These are phyloP conservation scores for Solanum chilense DNA, from an alignment of 257 asterid species.

Conservation along the genomic window DNA sequence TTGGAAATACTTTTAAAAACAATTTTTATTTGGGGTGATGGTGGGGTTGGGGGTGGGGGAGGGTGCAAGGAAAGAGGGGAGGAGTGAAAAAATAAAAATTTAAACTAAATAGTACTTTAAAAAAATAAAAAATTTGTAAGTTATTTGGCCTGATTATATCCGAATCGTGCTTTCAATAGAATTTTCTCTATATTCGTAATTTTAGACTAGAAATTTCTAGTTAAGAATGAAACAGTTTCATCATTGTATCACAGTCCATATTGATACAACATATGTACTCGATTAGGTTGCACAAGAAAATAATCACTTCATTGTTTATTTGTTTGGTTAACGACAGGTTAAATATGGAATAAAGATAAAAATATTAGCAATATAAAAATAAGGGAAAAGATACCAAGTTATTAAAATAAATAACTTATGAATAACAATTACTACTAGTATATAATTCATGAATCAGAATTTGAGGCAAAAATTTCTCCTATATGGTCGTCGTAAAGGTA, in stretches of 20 bases:
- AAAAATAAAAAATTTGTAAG: too few relatives aligned
- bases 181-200: accelerated
- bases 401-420: neutral
- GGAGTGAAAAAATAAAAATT: too few relatives aligned
- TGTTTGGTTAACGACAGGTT: neutral
- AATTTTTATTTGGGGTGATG: too few relatives aligned
- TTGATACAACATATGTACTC: neutral
- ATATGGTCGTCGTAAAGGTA: neutral
- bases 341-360: neutral
- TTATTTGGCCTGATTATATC: too few relatives aligned
- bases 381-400: neutral
- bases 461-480: neutral
- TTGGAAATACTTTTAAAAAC: too few relatives aligned
- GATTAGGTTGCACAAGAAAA: neutral
- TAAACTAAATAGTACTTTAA: too few relatives aligned
- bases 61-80: too few relatives aligned
- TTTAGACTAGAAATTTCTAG: too few relatives aligned
- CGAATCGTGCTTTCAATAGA: accelerated
- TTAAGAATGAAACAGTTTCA: accelerated
- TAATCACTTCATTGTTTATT: too few relatives aligned
- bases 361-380: neutral
- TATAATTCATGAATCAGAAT: neutral
- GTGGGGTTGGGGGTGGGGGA: too few relatives aligned
- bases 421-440: neutral
- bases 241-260: neutral